Evolutionary conservation across 106 monocot species (phyloP), one percentile per base, ranked within the genome.

Genomic region (Allium fistulosum): DNA sequence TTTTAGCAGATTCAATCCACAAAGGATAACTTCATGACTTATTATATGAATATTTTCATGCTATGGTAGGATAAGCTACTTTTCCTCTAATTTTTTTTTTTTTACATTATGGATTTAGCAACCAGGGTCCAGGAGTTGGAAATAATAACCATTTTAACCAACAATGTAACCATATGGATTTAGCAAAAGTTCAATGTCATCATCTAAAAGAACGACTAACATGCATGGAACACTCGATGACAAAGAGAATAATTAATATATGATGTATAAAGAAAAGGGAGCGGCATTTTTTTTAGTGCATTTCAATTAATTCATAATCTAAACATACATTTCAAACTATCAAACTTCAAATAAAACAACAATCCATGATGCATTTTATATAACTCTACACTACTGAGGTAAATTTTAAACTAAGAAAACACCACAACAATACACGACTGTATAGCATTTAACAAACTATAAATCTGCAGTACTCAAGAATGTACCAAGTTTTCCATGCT

Each of bases 381-480:
- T 18, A n/a, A 18, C 13, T 58, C 18, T 7, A 16, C 15, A 16
- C 58, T 58, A 1, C 58, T 37, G 37, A 37, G 37, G 37, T 37
- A 5, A 14, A 15, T 58, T 16, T 16, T n/a, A 16, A 11, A 26
- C 9, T 10, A 60, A 60, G 26, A 60, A 60, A 58, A n/a, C 15
- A 58, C 18, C 58, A n/a, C 9, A 58, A 58, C 18, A 14, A 58
- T 58, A 58, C 58, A 58, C 9, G 58, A 58, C 18, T 58, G 3
- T 58, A 16, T 58, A 16, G 15, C 18, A 11, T 14, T 58, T 58
- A 18, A 15, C 58, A 15, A 58, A 15, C 18, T 61, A 61, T 17
- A 11, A 61, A 16, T 63, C 63, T 46, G 13, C 48, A 46, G 63
- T 46, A 47, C 63, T 46, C 63, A 63, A 63, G 63, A 46, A 63